Evolutionary conservation across 164 flowering plant species (phyloP), one percentile per base, ranked within the genome.

Genomic region (Aristolochia fimbriata): DNA sequence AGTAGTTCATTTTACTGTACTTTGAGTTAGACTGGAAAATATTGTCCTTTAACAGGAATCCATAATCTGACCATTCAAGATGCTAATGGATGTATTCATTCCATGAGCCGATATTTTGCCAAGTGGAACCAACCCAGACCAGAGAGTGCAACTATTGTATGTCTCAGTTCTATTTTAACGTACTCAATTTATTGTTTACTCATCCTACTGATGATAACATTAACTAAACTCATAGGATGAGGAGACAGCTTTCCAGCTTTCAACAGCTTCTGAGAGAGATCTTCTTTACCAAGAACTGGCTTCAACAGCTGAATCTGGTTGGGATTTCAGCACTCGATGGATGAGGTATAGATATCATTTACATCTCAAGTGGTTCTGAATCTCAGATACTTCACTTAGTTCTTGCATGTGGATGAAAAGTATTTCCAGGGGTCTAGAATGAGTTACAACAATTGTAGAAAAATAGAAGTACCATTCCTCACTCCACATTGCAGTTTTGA

Each of bases 251-350:
- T 78, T 86, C 16, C 80, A 73, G 60, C 61, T 91, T 45, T 63
- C 63, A 30, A 72, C 64, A 79, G 70, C 0, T 47, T 62, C 71
- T 47, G 87, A 72, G 50, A 91, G 80, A 73, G 68, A 73, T 31
- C 70, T 64, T 6, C 72, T 94, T 55, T 91, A 83, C 71, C 82
- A 85, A 13, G 87, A 91, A 66, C 0, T 87, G 57, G 97, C 99
- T 69, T 80, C 96, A 52, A 58, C 93, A 48, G 99, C 99, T 65
- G 99, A 94, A 77, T 77, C 93, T 52, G 99, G 99, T 45, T 86
- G 95, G 97, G 96, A 94, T 77, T 94, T 94, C 59, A 91, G 99
- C 58, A 65, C 95, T n/a, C 82, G 97, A 73, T 91, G 95, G 99
- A 94, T 88, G 97, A 81, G 91, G 99, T 86, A 68, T 22, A 0